Evolutionary conservation across 805 yeast species (phyloP).

Genomic region (Kodamaea neixiangensis): DNA sequence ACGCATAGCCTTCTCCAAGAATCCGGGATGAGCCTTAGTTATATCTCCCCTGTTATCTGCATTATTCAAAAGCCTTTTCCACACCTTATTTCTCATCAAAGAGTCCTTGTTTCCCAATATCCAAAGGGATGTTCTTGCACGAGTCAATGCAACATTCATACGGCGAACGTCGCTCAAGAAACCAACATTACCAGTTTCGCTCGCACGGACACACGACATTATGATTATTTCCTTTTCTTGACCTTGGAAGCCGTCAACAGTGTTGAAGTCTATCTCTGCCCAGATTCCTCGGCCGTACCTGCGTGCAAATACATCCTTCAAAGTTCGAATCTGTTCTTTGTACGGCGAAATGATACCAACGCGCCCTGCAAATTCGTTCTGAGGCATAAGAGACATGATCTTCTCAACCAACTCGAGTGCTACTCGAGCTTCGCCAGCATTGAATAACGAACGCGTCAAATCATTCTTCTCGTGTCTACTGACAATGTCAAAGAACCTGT

Average conservation of each 20-base stretch:
- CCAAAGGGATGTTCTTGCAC: slow-evolving; percentile 93
- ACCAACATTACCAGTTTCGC: slow-evolving; percentile 69
- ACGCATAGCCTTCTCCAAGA: slow-evolving; percentile 19
- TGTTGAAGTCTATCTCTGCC: slow-evolving; percentile 79
- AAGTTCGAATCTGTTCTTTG: slow-evolving; percentile 73
- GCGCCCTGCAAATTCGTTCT: slow-evolving; percentile 60
- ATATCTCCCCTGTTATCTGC: slow-evolving; percentile 53
- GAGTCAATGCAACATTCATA: slow-evolving; percentile 95
- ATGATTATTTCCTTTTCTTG: slow-evolving; percentile 94
- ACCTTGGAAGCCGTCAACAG: slow-evolving; percentile 96
- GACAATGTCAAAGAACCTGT: slow-evolving; percentile 70
- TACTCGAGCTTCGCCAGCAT: slow-evolving; percentile 67
- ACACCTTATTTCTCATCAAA: slow-evolving; percentile 62
- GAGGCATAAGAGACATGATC: slow-evolving; percentile 51
- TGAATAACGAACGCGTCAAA: slow-evolving; percentile 69
- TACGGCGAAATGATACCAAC: slow-evolving; percentile 95
- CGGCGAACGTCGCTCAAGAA: slow-evolving; percentile 89
- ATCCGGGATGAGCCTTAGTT: slow-evolving; percentile 37
- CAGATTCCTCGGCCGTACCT: slow-evolving; percentile 64
- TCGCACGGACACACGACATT: slow-evolving; percentile 94
- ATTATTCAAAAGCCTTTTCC: slow-evolving; percentile 70
- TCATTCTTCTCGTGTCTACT: slow-evolving; percentile 64
- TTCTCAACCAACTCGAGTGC: slow-evolving; percentile 65
- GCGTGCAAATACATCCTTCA: slow-evolving; percentile 57
- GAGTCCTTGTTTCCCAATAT: slow-evolving; percentile 79